Evolutionary conservation across 2,329 filamentous ascomycete species (phyloP).

Genomic region (Dissoconium aciculare): DNA sequence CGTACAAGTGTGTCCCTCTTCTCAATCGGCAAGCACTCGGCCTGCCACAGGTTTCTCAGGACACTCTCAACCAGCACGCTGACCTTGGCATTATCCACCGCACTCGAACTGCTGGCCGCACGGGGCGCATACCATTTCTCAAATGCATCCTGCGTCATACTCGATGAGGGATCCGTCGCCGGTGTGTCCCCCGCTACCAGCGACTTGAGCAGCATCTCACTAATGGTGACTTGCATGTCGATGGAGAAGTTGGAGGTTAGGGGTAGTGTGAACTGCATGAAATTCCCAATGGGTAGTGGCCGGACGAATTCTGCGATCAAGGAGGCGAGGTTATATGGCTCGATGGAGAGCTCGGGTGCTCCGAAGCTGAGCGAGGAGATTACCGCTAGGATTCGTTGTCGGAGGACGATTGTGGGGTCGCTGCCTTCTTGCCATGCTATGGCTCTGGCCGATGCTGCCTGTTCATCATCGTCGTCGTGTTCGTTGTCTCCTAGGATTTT

Average conservation of each 20-base stretch:
- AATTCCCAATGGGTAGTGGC: conserved; percentile 43
- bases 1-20: too few relatives aligned
- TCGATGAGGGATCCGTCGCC: conserved; percentile 24
- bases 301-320: conserved; percentile 43
- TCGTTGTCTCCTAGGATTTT: conserved; percentile 2
- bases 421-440: conserved; percentile 21
- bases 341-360: conserved; percentile 31
- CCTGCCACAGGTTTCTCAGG: conserved; percentile 37
- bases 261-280: conserved; percentile 40
- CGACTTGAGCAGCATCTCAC: conserved; percentile 37
- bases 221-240: conserved; percentile 35
- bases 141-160: conserved; percentile 37
- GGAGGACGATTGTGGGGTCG: conserved; percentile 46
- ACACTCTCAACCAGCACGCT: conserved; percentile 53
- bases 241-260: conserved; percentile 23
- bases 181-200: conserved; percentile 33
- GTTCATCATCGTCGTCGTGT: conserved; percentile 3
- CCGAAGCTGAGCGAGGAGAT: conserved; percentile 21
- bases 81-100: conserved; percentile 58
- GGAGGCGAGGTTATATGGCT: conserved; percentile 43
- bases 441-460: conserved; percentile 1
- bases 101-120: conserved; percentile 44
- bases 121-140: conserved; percentile 50
- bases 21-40: conserved; percentile 12
- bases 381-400: conserved; percentile 48